Evolutionary conservation across 495 filamentous ascomycete species (phyloP).

Genomic region (Hypoxylon crocopeplum): DNA sequence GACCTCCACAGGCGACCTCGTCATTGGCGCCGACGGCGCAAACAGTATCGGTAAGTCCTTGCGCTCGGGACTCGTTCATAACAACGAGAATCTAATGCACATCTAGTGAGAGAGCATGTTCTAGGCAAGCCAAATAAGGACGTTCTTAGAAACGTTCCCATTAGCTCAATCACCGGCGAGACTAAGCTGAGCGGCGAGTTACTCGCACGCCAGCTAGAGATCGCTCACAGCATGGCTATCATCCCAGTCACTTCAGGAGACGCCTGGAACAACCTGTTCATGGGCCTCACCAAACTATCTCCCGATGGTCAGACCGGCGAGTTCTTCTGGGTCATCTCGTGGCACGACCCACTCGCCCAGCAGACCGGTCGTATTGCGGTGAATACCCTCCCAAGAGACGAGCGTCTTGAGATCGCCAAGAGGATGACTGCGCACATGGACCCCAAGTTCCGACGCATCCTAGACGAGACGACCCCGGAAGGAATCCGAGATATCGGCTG

Average conservation of each 20-base stretch:
- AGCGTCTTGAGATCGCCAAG: conserved; percentile 30
- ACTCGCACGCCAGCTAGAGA: conserved; percentile 37
- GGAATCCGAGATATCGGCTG: conserved; percentile 27
- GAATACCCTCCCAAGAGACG: conserved; percentile 9
- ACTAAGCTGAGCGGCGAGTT: conserved; percentile 27
- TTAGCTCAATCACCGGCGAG: conserved; percentile 39
- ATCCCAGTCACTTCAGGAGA: conserved; percentile 26
- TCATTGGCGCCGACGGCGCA: conserved; percentile 43
- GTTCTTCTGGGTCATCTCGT: conserved; percentile 41
- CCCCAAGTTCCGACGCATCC: conserved; percentile 30
- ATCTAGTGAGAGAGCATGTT: conserved; percentile 43
- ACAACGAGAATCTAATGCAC: conserved; percentile 5
- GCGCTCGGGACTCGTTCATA: not conserved
- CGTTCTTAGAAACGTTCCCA: conserved; percentile 28
- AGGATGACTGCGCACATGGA: conserved; percentile 29
- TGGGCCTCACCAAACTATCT: conserved; percentile 30
- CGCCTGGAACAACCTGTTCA: conserved; percentile 30
- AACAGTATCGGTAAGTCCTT: conserved; percentile 41
- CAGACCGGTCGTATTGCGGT: conserved; percentile 20
- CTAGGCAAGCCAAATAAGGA: conserved; percentile 36
- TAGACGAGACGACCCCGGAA: conserved; percentile 27
- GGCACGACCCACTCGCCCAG: conserved; percentile 30
- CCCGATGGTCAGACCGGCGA: conserved; percentile 30
- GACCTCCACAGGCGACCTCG: conserved; percentile 31
- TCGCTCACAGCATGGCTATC: conserved; percentile 38